These are phyloP conservation scores for Colletotrichum sp. DNA, from an alignment of 2,329 filamentous ascomycete species.

Conservation along the genomic window DNA sequence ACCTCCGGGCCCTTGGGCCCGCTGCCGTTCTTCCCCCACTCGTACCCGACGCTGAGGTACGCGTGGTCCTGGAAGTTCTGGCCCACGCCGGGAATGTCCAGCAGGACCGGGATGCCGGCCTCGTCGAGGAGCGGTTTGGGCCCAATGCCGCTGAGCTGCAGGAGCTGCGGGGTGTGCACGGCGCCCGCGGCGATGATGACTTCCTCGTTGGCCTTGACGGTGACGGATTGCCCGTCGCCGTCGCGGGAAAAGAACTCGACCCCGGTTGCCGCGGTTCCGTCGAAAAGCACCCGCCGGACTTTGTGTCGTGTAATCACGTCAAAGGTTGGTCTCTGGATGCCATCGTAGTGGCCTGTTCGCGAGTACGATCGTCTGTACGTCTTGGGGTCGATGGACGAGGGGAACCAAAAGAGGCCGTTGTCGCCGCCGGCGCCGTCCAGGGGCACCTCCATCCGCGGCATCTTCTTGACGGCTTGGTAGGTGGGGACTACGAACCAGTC, in stretches of 20 bases:
- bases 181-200: conserved; percentile 41
- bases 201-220: conserved; percentile 32
- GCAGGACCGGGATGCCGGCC: conserved; percentile 38
- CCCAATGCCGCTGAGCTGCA: conserved; percentile 51
- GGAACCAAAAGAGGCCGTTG: conserved; percentile 29
- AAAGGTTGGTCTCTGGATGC: conserved; percentile 24
- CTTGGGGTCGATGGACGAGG: conserved; percentile 24
- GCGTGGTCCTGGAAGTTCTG: conserved; percentile 44
- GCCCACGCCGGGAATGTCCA: conserved; percentile 50
- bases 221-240: conserved; percentile 15
- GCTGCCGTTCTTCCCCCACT: conserved; percentile 3
- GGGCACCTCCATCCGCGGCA: conserved; percentile 26
- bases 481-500: background rate
- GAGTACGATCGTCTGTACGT: conserved; percentile 26
- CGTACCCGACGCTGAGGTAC: conserved; percentile 27
- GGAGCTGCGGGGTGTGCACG: conserved; percentile 41
- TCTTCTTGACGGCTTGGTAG: conserved; percentile 27
- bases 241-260: conserved; percentile 24
- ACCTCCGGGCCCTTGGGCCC: background rate
- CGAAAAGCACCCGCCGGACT: conserved; percentile 24
- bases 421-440: conserved; percentile 28
- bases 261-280: conserved; percentile 26
- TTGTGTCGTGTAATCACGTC: conserved; percentile 26
- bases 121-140: conserved; percentile 34
- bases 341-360: conserved; percentile 28